Evolutionary conservation across 164 flowering plant genomes (phyloP), one percentile per base, ranked within the genome.

Genomic region (Vitis amurensis): DNA sequence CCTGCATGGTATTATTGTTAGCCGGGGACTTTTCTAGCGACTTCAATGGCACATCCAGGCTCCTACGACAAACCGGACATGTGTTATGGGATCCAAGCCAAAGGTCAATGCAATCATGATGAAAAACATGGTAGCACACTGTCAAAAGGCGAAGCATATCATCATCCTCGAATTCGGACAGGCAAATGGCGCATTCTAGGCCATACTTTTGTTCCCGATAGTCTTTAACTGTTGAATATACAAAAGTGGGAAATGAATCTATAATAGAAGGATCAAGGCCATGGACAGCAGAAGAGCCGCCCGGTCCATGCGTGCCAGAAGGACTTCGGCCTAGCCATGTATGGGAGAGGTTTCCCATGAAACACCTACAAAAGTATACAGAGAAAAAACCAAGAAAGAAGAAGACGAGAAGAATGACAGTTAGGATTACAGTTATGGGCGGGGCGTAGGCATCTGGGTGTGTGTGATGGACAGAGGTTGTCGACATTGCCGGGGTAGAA

Each of bases 31-130:
- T 69, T n/a, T 63, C 78, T 12, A 74, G 47, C 11, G 65, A 11
- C 6, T 56, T 16, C 3, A 15, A 29, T 3, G 59, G 59, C 0
- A 74, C 16, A 30, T 87, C 87, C 2, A 89, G 92, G 44, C 75
- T 68, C 1, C 81, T 11, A 0, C 98, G 90, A 73, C 97, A 94
- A 27, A 89, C 91, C 0, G 97, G 97, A 57, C 98, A 94, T 0
- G 97, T 86, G 11, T 80, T 84, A 71, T 91, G 97, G 3, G 87
- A 79, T 23, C 64, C 81, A 10, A 92, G 82, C 98, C 97, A 94
- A 2, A 88, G 81, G 74, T 89, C 95, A n/a, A 94, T 83, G 74
- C 98, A 92, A n/a, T 92, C 92, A 44, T 81, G 86, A 70, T 92
- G 97, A 78, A 90, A 94, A 0, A 85, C 90, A 74, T 94, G 98